Evolutionary conservation across 1,139 yeast species (phyloP).

Genomic region (Dujonia santamariae): DNA sequence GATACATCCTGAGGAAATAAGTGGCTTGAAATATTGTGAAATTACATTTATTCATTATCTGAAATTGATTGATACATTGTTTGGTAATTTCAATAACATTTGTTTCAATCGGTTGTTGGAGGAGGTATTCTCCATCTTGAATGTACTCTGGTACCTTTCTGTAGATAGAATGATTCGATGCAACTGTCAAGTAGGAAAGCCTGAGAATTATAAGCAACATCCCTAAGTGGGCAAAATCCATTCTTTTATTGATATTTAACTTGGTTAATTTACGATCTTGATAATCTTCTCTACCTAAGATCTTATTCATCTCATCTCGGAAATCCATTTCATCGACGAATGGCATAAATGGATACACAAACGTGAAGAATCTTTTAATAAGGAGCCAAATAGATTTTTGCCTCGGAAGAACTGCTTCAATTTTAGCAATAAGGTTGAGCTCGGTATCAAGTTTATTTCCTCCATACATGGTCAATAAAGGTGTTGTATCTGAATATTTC

Average conservation of each 20-base stretch:
- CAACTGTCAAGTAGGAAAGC: slow-evolving; percentile 21
- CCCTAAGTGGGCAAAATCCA: slow-evolving; percentile 18
- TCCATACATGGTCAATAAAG: neutral
- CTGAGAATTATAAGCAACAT: slow-evolving; percentile 19
- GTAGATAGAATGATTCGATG: slow-evolving; percentile 16
- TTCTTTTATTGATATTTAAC: slow-evolving; percentile 13
- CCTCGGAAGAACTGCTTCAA: slow-evolving; percentile 29
- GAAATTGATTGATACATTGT: slow-evolving; percentile 25
- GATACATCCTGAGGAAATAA: slow-evolving; percentile 22
- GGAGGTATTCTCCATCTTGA: slow-evolving; percentile 13
- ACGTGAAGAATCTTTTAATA: slow-evolving; percentile 23
- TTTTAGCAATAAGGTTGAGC: slow-evolving; percentile 23
- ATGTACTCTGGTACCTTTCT: slow-evolving; percentile 5
- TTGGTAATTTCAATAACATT: slow-evolving; percentile 26
- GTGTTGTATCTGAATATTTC: slow-evolving; percentile 15
- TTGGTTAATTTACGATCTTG: slow-evolving; percentile 13
- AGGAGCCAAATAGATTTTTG: slow-evolving; percentile 25
- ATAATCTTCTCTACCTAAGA: slow-evolving; percentile 26
- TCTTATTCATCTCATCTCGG: slow-evolving; percentile 15
- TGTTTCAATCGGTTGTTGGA: slow-evolving; percentile 29
- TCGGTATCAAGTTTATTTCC: slow-evolving; percentile 23
- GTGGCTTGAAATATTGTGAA: slow-evolving; percentile 42
- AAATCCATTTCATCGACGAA: slow-evolving; percentile 29
- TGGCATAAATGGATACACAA: slow-evolving; percentile 28
- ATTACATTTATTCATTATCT: slow-evolving; percentile 35